Base-by-base conservation (phyloP, 305 asterid genomes). In the Ruellia speciosa region DNA sequence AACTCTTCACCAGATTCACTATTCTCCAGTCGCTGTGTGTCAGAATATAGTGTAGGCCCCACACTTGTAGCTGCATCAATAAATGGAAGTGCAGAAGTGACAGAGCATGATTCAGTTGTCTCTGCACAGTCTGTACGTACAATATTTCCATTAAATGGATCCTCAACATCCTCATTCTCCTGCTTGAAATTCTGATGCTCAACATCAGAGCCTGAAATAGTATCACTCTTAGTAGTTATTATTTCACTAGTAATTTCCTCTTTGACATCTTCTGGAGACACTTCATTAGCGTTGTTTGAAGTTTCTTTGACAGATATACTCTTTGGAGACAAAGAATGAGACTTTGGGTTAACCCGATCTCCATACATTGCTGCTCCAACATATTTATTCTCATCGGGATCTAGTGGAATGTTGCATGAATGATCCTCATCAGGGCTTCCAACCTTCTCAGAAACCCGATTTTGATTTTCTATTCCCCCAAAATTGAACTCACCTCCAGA, bases 191-290 rank as follows among this genome's bases (percentile, higher is more conserved):
- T 54, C 62, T 52, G 71, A 66, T 46, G 49, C 28, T 81, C 73
- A 28, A 72, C 66, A 39, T 63, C 59, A 56, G 52, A 62, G 54
- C 57, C 67, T 49, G 79, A 63, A 37, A 59, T 45, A 35, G 62
- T 47, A 72, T 64, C 59, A 70, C 59, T 54, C 63, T 60, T 73
- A 51, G 68, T 14, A 63, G 65, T 74, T 52, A 69, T 65, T 66
- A 64, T 78, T 65, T 77, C 90, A 64, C 60, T 55, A 35, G 59
- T 61, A 64, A 70, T 76, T 64, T 79, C 65, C 40, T 71, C 80
- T 70, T 78, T 78, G 60, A 74, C 78, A 64, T 87, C 93, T 77
- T 78, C 87, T 49, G 76, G 49, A 52, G 82, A 64, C 56, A 67
- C 66, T 64, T 74, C 83, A 58, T 72, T 78, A 63, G 72, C 76